Base-by-base conservation (phyloP, 2,329 filamentous ascomycete genomes). In the Epichloe gansuensis region DNA sequence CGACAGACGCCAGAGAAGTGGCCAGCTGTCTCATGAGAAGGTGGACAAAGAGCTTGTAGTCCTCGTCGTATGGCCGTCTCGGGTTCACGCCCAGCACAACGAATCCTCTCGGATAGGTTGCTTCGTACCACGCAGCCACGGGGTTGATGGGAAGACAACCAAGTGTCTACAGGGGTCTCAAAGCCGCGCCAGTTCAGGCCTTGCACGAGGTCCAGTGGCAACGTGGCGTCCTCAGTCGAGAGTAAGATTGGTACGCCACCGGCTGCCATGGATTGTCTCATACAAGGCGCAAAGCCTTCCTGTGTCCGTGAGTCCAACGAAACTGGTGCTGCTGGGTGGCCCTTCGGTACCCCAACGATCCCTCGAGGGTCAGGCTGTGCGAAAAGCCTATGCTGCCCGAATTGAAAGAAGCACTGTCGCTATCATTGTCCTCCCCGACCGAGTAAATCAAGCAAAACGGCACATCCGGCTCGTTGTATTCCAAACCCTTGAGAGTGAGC, bases 51-150 rank as follows among this genome's bases (percentile, higher is more conserved):
- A 85, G 75, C 43, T 75, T 77, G 60, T 88, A 89, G 56, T 87
- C 83, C 54, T 85, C 82, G 60, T 89, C 85, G 56, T 86, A 88
- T 0, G 85, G 84, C 43, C 83, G 72, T 44, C 84, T 72, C 5
- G 85, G 83, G 59, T 89, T 88, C 9, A 88, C 72, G 1, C 83
- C 85, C 43, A 89, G 71, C 13, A 88, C 74, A 4, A 90, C 68
- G 56, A 88, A 79, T 0, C 83, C 86, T 54, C 87, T 75, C 3
- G 52, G 52, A 48, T 54, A 51, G 5, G 52, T 51, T n/a, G 52
- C 44, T 39, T 54, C 52, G 48, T 54, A 54, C 52, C 52, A 54
- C 13, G 52, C 52, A 12, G 52, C 37, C 7, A 54, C 17, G 17
- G 52, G 52, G 15, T 54, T 81, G 42, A 89, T 83, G 0, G 86